Base-by-base conservation (phyloP, 148 eudicot genomes). In the Selenicereus undatus region DNA sequence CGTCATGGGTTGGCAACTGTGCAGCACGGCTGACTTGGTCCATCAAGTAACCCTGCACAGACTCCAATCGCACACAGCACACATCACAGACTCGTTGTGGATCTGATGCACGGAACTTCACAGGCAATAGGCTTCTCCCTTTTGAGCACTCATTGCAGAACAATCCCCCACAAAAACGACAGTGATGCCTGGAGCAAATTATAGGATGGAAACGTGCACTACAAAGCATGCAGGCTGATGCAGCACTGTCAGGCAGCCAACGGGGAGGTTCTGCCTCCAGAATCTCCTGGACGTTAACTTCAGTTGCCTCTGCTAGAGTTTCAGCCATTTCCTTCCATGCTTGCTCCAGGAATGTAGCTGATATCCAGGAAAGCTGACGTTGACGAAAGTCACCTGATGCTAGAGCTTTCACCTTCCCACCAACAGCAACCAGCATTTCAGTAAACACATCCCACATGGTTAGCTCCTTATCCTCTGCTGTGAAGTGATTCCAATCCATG, bases 371-470 rank as follows among this genome's bases (percentile, higher is more conserved):
- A 50, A 90, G 84, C 42, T 86, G 89, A 43, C 73, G 82, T 68
- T 82, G 89, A 73, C 87, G 85, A 80, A 85, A 82, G 82, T 90
- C 91, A 69, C 88, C 88, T 65, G 90, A 87, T 77, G 96, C 88
- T 54, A 92, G 56, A 26, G 90, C 83, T 78, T 78, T 88, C 76
- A 88, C 85, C 84, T 90, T 92, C 72, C 93, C 96, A 78, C 90
- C 90, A 50, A 88, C 92, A 18, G 85, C 90, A 76, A 80, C 74
- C 68, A 86, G 75, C 89, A 92, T 90, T 66, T 92, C 96, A 22
- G 79, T 79, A 66, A 92, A 86, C 73, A 92, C 91, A 71, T 92
- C 96, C 96, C 96, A 92, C 91, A 92, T 86, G 2, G 96, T 90
- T 81, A 92, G 84, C 78, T 92, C 92, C 73, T 87, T 92, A 69